These are phyloP conservation scores for Oryza rufipogon DNA, from an alignment of 176 grass and related monocot genomes.

Conservation along the genomic window DNA sequence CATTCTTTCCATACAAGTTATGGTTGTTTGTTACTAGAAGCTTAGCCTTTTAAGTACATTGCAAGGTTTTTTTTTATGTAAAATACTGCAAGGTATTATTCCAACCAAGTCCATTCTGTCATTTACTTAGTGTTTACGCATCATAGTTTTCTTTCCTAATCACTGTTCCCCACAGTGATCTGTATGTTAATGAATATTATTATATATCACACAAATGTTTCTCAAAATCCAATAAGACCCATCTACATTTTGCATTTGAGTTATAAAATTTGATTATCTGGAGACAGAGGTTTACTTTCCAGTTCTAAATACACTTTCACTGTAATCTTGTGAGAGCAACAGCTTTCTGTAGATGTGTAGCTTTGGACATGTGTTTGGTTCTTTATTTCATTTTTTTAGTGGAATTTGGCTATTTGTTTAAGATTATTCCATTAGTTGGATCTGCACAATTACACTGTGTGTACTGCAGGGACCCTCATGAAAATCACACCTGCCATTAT, in stretches of 20 bases:
- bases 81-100: neutral
- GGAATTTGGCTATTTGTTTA: neutral
- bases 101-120: neutral
- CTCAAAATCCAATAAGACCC: constrained; percentile 3
- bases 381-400: too few relatives aligned
- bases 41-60: neutral
- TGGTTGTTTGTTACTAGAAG: neutral
- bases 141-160: neutral
- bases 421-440: neutral
- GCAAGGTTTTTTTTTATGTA: neutral
- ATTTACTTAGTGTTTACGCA: neutral
- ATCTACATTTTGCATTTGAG: neutral
- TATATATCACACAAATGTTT: neutral
- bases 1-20: neutral
- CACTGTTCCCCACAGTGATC: neutral
- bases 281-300: neutral
- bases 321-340: neutral
- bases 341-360: neutral
- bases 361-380: neutral
- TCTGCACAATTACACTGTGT: neutral
- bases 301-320: neutral
- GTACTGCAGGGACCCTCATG: neutral
- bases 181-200: neutral
- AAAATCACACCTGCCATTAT: neutral
- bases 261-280: neutral